A percentile compares a stretch with the other conserved stretches of the same genome.
These are phyloP conservation scores for Chimonanthus salicifolius DNA, from an alignment of 164 flowering plant genomes.

Conservation along the genomic window DNA sequence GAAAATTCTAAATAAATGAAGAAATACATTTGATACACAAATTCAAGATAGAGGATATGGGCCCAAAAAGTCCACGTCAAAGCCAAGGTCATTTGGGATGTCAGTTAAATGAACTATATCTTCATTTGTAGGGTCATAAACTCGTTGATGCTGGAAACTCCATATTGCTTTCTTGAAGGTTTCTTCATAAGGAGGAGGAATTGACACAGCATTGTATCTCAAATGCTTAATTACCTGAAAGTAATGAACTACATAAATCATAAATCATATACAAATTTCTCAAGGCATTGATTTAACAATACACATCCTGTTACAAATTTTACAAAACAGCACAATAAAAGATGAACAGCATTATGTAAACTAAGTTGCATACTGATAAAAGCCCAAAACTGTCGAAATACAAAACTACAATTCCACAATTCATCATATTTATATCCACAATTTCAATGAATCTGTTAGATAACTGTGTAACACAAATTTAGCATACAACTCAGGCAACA, in stretches of 20 bases:
- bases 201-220: slow-evolving; percentile 51
- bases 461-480: no score
- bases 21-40: slow-evolving; percentile 1
- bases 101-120: slow-evolving; percentile 67
- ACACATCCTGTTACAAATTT: background rate
- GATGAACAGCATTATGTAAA: background rate
- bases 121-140: slow-evolving; percentile 66
- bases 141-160: slow-evolving; percentile 90
- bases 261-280: background rate
- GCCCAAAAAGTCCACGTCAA: slow-evolving; percentile 84
- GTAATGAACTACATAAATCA: background rate
- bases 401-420: background rate
- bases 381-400: background rate
- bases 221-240: slow-evolving; percentile 87
- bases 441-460: background rate
- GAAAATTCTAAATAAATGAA: background rate
- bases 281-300: background rate
- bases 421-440: background rate
- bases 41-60: slow-evolving; percentile 73
- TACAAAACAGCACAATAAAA: no score
- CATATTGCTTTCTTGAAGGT: slow-evolving; percentile 80
- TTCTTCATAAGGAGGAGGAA: slow-evolving; percentile 84
- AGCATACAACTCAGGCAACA: no score
- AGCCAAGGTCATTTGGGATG: slow-evolving; percentile 30
- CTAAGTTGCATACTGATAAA: background rate